Conservation (phyloP, 1,284 basidiomycete species). For the Cryptococcus sp. region DNA sequence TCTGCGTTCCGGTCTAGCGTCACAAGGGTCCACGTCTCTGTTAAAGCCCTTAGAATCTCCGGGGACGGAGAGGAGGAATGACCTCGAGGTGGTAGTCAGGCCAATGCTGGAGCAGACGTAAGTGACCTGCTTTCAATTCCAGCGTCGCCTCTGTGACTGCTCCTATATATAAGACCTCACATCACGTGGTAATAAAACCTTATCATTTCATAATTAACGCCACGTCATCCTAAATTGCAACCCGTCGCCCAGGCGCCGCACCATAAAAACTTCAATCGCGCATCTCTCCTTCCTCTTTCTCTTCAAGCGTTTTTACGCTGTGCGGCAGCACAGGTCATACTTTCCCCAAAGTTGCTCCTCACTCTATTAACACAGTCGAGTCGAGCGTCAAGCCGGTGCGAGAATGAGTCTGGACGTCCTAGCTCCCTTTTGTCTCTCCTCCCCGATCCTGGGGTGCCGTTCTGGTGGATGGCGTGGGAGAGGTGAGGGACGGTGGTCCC, state of each 20-base stretch:
- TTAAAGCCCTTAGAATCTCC: no score
- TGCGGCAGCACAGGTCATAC: constrained; percentile 20
- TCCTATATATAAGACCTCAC: no score
- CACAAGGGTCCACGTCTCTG: no score
- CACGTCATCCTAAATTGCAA: background rate
- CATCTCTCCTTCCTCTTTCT: constrained; percentile 4
- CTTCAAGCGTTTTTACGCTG: constrained; percentile 12
- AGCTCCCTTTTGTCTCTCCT: constrained; percentile 28
- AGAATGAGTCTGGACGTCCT: constrained; percentile 31
- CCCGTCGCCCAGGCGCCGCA: background rate
- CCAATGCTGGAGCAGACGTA: no score
- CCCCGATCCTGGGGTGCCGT: constrained; percentile 3
- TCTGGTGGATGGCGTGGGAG: constrained; percentile 17
- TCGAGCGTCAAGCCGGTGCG: constrained; percentile 44
- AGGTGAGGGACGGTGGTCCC: constrained; percentile 39
- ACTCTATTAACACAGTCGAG: constrained; percentile 14
- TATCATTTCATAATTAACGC: no score
- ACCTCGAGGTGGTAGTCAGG: no score
- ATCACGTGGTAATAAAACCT: no score
- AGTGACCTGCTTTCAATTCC: no score
- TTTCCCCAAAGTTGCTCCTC: constrained; percentile 41
- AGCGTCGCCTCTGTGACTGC: no score
- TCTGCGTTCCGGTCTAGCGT: no score
- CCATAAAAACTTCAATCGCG: constrained; percentile 2
- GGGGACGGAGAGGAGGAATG: no score